Base-by-base conservation (phyloP, 257 asterid genomes). In the Solanum tacnaense region DNA sequence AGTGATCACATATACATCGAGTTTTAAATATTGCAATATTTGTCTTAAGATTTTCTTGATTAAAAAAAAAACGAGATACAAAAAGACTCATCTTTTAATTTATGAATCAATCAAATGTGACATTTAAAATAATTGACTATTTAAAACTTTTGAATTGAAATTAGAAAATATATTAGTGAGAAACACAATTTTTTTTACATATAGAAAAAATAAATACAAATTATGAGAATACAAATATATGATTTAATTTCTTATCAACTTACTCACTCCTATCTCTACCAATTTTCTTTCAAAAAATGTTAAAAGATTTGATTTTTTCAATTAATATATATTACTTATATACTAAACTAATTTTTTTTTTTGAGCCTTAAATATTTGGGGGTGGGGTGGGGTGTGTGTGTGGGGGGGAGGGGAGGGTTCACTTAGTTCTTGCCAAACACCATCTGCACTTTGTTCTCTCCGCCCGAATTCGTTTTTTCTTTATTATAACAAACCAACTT, bases 341-440 rank as follows among this genome's bases (percentile, higher is more conserved):
- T 52, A 16, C n/a, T 18, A 16, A 18, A 18, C 10, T 6, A 16
- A 16, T 7, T 52, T 16, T 52, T 52, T 16, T 52, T 56, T 56
- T 56, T 6, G 65, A n/a, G 65, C 65, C 65, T 18, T 56, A 56
- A 56, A 56, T 56, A 56, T 56, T 52, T 52, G 16, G 3, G 62
- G 10, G 10, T 6, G 60, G 20, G 3, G 7, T 15, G 58, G 58
- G 6, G 20, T 0, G 5, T 4, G 60, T 2, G 60, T 0, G 62
- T 3, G n/a, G 1, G 20, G 6, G 60, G 0, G 62, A 9, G 9
- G 62, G 18, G 0, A 5, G 13, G 15, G 1, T 12, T 67, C 20
- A 67, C 74, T 29, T 68, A 27, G 74, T 70, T 70, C 39, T 70
- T 70, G 76, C 27, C 67, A 27, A 79, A 27, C 3, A 16, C 56